Percentiles rank a stretch among this genome's conserved stretches.
Conservation (phyloP, 306 rosid species). For the Cajanus cajan region DNA sequence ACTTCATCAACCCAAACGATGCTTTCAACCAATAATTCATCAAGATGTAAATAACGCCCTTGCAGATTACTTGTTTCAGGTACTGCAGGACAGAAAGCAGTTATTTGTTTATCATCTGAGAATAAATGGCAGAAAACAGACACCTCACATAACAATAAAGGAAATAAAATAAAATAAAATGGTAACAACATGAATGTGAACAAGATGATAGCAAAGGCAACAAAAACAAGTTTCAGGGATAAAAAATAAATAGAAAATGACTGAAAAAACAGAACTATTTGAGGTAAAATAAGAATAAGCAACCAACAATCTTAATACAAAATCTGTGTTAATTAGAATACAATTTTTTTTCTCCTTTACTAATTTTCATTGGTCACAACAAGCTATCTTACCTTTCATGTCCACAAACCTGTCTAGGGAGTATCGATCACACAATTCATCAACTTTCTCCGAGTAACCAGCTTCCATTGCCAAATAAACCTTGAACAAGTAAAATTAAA, state of each 20-base stretch:
- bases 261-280: neutral
- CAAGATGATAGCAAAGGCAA: constrained; percentile 12
- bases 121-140: constrained; percentile 18
- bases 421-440: constrained; percentile 77
- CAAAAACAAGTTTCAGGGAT: neutral
- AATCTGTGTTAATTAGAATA: neutral
- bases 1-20: constrained; percentile 81
- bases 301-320: constrained; percentile 8
- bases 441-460: constrained; percentile 90
- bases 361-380: neutral
- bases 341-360: neutral
- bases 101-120: constrained; percentile 19
- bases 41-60: constrained; percentile 60
- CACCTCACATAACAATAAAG: neutral
- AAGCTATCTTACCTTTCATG: constrained; percentile 53
- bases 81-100: constrained; percentile 42
- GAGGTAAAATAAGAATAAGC: constrained; percentile 28
- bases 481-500: constrained; percentile 41
- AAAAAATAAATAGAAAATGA: constrained; percentile 4
- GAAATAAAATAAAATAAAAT: neutral
- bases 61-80: constrained; percentile 58
- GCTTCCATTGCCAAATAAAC: constrained; percentile 98
- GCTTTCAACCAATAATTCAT: constrained; percentile 57
- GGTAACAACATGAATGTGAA: neutral
- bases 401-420: constrained; percentile 64